Evolutionary conservation across 164 flowering plant species (phyloP).

Genomic region (Echeveria elegans): DNA sequence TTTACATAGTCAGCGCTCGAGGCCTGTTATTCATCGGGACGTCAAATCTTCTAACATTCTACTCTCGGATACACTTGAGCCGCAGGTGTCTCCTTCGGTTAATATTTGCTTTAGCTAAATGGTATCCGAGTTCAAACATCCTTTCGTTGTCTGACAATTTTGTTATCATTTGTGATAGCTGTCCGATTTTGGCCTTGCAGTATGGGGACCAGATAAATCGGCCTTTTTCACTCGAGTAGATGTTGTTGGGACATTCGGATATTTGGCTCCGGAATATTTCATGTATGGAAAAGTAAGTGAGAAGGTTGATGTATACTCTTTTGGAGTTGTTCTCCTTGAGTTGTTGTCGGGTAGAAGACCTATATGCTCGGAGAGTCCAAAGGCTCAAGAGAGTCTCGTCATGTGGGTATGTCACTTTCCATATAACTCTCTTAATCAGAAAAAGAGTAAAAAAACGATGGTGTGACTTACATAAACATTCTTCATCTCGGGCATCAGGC

Average conservation of each 20-base stretch:
- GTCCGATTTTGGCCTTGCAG: constrained; percentile 95
- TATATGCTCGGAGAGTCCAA: constrained; percentile 4
- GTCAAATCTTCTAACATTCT: constrained; percentile 93
- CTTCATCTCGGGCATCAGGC: constrained; percentile 38
- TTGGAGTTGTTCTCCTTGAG: constrained; percentile 33
- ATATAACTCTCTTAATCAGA: background rate
- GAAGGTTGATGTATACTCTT: constrained; percentile 28
- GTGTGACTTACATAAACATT: background rate
- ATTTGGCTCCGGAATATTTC: constrained; percentile 34
- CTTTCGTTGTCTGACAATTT: background rate
- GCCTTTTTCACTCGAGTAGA: constrained; percentile 41
- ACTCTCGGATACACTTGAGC: constrained; percentile 50
- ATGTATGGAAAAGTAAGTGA: constrained; percentile 35
- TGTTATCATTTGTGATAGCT: constrained; percentile 30
- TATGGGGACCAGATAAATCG: constrained; percentile 65
- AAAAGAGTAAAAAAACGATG: background rate
- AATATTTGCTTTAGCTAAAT: constrained; percentile 1
- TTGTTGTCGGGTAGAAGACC: constrained; percentile 27
- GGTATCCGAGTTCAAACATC: constrained; percentile 6
- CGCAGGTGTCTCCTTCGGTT: constrained; percentile 43
- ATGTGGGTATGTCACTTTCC: constrained; percentile 74
- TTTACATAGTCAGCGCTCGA: constrained; percentile 51
- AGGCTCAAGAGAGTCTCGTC: constrained; percentile 37
- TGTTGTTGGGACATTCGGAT: constrained; percentile 77
- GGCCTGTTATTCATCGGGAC: constrained; percentile 80